Conservation (phyloP, 139 green algal genomes). For the Micromonas commoda region DNA sequence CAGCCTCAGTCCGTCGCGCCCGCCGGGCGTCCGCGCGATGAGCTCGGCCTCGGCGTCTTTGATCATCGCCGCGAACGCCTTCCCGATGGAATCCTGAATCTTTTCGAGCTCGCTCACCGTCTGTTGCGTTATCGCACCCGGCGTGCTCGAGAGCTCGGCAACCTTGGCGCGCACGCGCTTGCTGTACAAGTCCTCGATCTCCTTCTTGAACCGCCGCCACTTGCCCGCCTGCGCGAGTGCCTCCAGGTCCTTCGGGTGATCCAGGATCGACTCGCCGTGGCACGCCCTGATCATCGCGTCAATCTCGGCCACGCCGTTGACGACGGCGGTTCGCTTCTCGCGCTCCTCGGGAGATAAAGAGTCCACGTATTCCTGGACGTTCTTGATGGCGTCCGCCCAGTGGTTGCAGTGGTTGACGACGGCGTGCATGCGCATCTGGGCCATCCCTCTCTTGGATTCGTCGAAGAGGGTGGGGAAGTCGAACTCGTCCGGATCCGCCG, state of each 20-base stretch:
- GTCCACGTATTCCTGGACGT: not conserved
- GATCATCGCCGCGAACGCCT: not conserved
- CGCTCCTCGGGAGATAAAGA: not conserved
- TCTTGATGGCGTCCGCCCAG: not conserved
- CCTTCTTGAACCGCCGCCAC: not conserved
- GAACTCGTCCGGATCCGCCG: not conserved
- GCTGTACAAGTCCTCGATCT: not conserved
- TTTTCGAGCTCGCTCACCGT: not conserved
- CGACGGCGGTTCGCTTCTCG: not conserved
- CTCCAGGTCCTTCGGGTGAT: not conserved
- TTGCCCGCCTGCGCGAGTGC: not conserved
- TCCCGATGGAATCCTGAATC: not conserved
- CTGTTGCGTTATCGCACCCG: not conserved
- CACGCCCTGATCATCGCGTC: not conserved
- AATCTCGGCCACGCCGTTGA: not conserved
- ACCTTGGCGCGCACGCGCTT: not conserved
- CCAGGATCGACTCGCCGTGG: not conserved
- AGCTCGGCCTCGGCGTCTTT: not conserved
- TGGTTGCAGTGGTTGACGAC: not conserved
- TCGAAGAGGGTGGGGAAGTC: not conserved
- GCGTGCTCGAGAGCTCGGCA: too few species aligned
- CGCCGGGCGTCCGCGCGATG: too few species aligned
- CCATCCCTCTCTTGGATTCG: not conserved
- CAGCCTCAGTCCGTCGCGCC: too few species aligned
- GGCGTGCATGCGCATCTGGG: not conserved